A percentile compares a stretch with the other conserved stretches of the same genome.
These are phyloP conservation scores for Backusella tarrabulga DNA, from an alignment of 192 early-diverging fungal species.

Conservation along the genomic window DNA sequence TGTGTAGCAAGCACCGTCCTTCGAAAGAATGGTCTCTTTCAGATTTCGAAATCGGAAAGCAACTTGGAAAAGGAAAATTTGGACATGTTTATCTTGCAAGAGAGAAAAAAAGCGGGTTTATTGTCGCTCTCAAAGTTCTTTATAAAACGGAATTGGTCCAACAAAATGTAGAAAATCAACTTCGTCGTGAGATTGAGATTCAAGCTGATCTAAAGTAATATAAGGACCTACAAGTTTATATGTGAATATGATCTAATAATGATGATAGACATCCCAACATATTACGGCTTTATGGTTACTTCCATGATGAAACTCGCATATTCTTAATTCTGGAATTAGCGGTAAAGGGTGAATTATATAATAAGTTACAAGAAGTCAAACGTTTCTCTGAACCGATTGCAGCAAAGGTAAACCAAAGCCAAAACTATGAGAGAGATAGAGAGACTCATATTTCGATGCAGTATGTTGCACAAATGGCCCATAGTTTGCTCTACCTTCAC, in stretches of 20 bases:
- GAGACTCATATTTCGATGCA: constrained; percentile 25
- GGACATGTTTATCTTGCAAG: constrained; percentile 91
- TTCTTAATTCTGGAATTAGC: constrained; percentile 96
- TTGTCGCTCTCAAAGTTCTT: constrained; percentile 92
- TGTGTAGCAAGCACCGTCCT: background rate
- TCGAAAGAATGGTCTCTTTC: constrained; percentile 53
- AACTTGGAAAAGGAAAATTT: constrained; percentile 95
- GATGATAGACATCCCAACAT: constrained; percentile 81
- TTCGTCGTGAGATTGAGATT: constrained; percentile 95
- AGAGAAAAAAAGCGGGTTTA: constrained; percentile 81
- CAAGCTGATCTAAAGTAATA: constrained; percentile 82
- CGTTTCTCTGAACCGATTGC: constrained; percentile 75
- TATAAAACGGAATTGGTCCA: constrained; percentile 81
- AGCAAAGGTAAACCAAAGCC: constrained; percentile 53
- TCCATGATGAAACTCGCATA: constrained; percentile 90
- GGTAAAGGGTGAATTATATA: constrained; percentile 92
- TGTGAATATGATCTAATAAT: background rate
- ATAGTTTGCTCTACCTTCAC: constrained; percentile 85
- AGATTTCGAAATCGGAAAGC: constrained; percentile 91
- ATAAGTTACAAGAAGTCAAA: constrained; percentile 65
- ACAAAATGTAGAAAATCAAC: constrained; percentile 80
- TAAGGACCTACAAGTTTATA: background rate
- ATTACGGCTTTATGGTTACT: constrained; percentile 92
- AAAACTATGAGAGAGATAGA: background rate
- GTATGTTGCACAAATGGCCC: constrained; percentile 90